Evolutionary conservation across 306 rosid species (phyloP).

Genomic region (Pachyrhizus erosus): DNA sequence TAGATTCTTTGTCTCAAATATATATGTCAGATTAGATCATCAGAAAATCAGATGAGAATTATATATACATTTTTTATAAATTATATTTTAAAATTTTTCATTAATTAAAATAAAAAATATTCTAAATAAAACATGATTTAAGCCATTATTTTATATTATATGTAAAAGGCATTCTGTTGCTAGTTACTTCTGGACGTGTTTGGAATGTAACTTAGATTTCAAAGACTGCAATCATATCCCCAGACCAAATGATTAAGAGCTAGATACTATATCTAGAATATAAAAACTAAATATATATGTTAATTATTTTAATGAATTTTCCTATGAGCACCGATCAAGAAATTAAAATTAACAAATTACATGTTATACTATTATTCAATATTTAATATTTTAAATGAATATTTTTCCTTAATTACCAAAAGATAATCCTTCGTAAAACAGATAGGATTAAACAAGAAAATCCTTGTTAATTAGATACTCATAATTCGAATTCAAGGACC

Average conservation of each 20-base stretch:
- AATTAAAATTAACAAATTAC: neutral
- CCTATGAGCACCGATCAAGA: neutral
- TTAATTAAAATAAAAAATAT: no score
- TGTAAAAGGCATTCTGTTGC: neutral
- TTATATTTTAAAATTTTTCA: no score
- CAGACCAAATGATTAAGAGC: neutral
- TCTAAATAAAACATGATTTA: no score
- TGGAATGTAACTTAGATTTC: neutral
- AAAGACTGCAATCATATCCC: neutral
- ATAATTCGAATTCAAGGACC: no score
- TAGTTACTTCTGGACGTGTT: slow-evolving; percentile 6
- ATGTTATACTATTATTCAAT: neutral
- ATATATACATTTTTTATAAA: no score
- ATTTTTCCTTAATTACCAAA: no score
- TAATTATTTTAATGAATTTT: neutral
- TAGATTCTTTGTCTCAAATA: no score
- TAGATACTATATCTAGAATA: neutral
- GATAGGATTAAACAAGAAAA: no score
- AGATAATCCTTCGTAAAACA: no score
- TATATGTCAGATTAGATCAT: no score
- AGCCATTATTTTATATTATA: neutral
- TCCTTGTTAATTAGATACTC: no score
- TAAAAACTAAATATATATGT: neutral
- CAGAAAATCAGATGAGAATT: no score
- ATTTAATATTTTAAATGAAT: neutral